Evolutionary conservation across 352 stramenopile species (phyloP).

Genomic region (Phytophthora crassamura): DNA sequence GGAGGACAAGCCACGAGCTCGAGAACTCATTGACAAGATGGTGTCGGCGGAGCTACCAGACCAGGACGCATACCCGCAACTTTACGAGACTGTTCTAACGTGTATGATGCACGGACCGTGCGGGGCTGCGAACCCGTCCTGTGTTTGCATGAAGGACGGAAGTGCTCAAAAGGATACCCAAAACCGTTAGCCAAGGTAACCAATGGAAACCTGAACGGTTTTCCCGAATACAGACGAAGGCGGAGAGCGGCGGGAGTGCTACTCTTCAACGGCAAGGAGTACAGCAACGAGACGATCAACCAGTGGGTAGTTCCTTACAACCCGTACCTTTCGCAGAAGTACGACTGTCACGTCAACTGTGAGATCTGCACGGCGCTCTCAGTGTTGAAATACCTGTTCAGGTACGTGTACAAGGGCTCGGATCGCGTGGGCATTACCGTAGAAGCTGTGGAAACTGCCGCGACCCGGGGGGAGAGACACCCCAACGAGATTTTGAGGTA

Average conservation of each 20-base stretch:
- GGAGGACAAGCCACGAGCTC: slow-evolving; percentile 18
- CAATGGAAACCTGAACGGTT: not conserved
- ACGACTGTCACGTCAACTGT: slow-evolving; percentile 70
- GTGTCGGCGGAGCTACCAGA: slow-evolving; percentile 35
- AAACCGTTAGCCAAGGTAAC: slow-evolving; percentile 22
- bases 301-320: slow-evolving; percentile 68
- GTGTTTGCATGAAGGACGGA: slow-evolving; percentile 28
- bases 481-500: slow-evolving; percentile 41
- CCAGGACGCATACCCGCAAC: not conserved
- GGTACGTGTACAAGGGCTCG: no score
- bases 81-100: slow-evolving; percentile 19
- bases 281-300: slow-evolving; percentile 35
- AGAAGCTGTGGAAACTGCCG: no score
- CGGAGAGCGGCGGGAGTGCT: not conserved
- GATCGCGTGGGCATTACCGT: no score
- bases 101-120: slow-evolving; percentile 26
- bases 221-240: not conserved
- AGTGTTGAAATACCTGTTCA: slow-evolving; percentile 61
- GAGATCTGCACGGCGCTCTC: slow-evolving; percentile 31
- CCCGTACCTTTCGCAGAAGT: slow-evolving; percentile 55
- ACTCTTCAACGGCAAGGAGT: not conserved
- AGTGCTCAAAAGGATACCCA: slow-evolving; percentile 34
- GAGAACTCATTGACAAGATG: slow-evolving; percentile 15
- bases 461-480: slow-evolving; percentile 48
- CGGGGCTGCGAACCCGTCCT: not conserved